Evolutionary conservation across 1,139 yeast genomes (phyloP).

Genomic region (Suhomyces bokatorum): DNA sequence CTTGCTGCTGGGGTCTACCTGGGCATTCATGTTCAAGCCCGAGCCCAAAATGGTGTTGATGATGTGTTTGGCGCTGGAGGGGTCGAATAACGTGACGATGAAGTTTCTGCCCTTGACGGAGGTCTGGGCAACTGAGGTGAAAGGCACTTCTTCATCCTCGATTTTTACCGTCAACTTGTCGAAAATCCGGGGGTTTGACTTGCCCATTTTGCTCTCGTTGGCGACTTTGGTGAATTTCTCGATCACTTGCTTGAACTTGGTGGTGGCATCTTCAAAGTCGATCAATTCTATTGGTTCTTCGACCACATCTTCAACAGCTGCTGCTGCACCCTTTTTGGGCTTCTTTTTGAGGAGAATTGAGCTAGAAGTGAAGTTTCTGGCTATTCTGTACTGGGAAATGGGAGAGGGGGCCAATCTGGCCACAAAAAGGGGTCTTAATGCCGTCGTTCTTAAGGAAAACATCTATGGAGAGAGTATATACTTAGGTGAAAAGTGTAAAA

Average conservation of each 20-base stretch:
- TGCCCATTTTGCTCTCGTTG: conserved; percentile 66
- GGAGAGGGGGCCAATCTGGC: not conserved
- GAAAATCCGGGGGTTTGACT: conserved; percentile 64
- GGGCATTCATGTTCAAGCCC: conserved; percentile 76
- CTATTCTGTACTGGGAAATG: not conserved
- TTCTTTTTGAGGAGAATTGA: conserved; percentile 17
- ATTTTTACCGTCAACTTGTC: conserved; percentile 57
- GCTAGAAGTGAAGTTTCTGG: conserved; percentile 4
- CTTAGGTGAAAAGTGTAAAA: not conserved
- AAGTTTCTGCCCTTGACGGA: conserved; percentile 65
- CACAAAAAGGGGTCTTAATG: not conserved
- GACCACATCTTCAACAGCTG: conserved; percentile 5
- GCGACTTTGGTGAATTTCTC: conserved; percentile 56
- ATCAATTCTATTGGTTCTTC: conserved; percentile 23
- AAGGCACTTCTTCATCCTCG: conserved; percentile 48
- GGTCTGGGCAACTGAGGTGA: conserved; percentile 72
- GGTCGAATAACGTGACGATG: conserved; percentile 80
- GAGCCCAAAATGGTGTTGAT: conserved; percentile 70
- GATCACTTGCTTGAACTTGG: conserved; percentile 49
- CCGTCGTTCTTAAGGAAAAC: not conserved
- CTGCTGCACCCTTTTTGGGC: conserved; percentile 14
- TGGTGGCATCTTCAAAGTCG: conserved; percentile 44
- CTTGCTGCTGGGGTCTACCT: conserved; percentile 66
- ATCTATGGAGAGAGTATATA: not conserved
- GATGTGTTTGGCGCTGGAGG: conserved; percentile 65